Evolutionary conservation across 495 filamentous ascomycete genomes (phyloP), one percentile per base, ranked within the genome.

Genomic region (Penicillium longicatenatum): DNA sequence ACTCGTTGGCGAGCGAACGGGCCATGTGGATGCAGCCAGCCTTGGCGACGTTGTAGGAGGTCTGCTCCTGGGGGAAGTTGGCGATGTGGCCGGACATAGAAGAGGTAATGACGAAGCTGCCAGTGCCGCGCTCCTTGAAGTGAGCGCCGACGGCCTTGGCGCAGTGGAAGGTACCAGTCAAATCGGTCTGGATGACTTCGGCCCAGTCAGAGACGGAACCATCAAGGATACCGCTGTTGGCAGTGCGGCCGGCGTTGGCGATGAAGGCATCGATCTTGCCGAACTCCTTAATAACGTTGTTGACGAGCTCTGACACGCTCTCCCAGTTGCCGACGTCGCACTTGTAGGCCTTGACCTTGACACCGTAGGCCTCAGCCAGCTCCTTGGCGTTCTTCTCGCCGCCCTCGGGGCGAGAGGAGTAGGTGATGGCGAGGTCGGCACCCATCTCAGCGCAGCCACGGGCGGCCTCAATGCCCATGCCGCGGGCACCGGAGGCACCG

Each of bases 11-110:
- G 53, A 91, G 71, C 48, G 83, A 88, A 5, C 71, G 65, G 10
- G 80, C 80, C 69, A 84, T 68, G 62, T 83, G 80, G 55, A 83
- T 77, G 35, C 65, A 79, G 21, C 74, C 78, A 4, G 89, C 87
- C 77, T 92, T 92, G 61, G 88, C 86, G 29, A 87, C 86, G 66
- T 92, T 92, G 79, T 92, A 92, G n/a, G 79, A 83, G 12, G 87
- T 89, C 72, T 92, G 89, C 69, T 90, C 86, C 69, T 90, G 88
- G 2, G 89, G 88, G 74, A 79, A 89, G 70, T 92, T 92, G 73
- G 83, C 89, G 55, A 91, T 86, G 72, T 89, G 87, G 14, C 88
- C 89, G 22, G 80, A 85, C 86, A 89, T 89, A 51, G 75, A 80
- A 4, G 86, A 75, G 14, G 86, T 89, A 57, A 86, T 83, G 71